Base-by-base conservation (phyloP, 768 basidiomycete genomes). In the Termitomyces sp. region DNA sequence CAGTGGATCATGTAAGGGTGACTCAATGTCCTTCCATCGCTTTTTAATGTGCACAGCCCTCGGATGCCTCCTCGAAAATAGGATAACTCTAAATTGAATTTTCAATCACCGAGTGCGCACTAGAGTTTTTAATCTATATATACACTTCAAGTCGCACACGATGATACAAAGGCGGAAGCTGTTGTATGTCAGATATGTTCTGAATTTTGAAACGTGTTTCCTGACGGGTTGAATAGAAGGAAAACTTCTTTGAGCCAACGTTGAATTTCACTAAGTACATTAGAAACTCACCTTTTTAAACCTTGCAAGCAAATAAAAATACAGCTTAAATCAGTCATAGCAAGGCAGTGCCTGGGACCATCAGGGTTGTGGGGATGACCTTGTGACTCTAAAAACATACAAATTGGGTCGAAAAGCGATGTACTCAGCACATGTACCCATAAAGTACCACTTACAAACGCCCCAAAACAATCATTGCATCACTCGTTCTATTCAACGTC, bases 401-500 rank as follows among this genome's bases (percentile, higher is more conserved):
- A 10, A 22, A 22, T 43, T 26, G 20, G n/a, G 28, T 43, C n/a
- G n/a, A 32, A 18, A 53, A 30, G 41, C 30, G n/a, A 54, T 30
- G 40, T 54, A 43, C 28, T 52, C 22, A 18, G 52, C 3, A 16
- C 18, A 35, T 6, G 35, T 24, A 13, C 20, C 26, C 16, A 36
- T 24, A 16, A 16, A 18, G 26, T n/a, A 3, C 16, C 8, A 30
- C 55, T 40, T 40, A 40, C 52, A 41, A 44, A 50, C 33, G n/a
- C 35, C 33, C 22, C 52, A 33, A 22, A 35, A 35, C 26, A 3
- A 47, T 46, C 28, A 47, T 55, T 57, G 49, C 11, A 43, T 35
- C 20, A 45, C 56, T 52, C 49, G 36, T 45, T 48, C 36, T 56
- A 62, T 36, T 26, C 44, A 36, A 61, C 24, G 43, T 54, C 26